phyloP scores from a whole-genome alignment of 805 yeast species.

The Kodamaea kakaduensis region DNA sequence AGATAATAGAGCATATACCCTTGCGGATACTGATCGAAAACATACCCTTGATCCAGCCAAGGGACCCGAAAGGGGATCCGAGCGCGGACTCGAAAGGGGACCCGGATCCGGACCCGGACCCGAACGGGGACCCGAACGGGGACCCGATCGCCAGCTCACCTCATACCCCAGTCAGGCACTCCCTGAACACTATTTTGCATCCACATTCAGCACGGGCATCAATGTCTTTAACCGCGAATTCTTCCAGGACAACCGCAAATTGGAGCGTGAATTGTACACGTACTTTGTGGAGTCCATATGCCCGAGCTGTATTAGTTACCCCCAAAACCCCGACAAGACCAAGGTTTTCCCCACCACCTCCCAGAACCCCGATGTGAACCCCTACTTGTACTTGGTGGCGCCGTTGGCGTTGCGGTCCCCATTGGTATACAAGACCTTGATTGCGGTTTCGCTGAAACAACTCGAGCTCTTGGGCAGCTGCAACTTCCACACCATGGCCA shows the following conservation, averaged over 20 bases:
- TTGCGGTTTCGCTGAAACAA: conserved; percentile 37
- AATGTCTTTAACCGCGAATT: conserved; percentile 5
- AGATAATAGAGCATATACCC: no score
- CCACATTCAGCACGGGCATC: conserved; percentile 4
- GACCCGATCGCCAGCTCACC: neutral
- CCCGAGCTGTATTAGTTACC: conserved; percentile 38
- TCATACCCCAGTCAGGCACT: no score
- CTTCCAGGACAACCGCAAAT: conserved; percentile 9
- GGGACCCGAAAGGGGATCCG: no score
- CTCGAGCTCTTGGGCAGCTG: conserved; percentile 24
- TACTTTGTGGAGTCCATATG: conserved; percentile 34
- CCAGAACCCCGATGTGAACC: conserved; percentile 18
- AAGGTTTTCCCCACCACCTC: conserved; percentile 6
- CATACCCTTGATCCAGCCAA: no score
- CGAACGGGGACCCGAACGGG: no score
- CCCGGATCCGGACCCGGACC: no score
- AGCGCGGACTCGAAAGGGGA: no score
- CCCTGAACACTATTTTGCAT: conserved; percentile 6
- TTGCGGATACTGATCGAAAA: no score
- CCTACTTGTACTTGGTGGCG: conserved; percentile 33
- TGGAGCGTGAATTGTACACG: conserved; percentile 21
- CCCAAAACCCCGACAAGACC: conserved; percentile 14
- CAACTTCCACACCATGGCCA: conserved; percentile 23
- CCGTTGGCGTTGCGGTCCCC: conserved; percentile 33
- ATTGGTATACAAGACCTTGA: conserved; percentile 29